Percentiles rank a stretch among this genome's conserved stretches.
Conservation (phyloP, 2,329 filamentous ascomycete species). For the Coleophoma cylindrospora region DNA sequence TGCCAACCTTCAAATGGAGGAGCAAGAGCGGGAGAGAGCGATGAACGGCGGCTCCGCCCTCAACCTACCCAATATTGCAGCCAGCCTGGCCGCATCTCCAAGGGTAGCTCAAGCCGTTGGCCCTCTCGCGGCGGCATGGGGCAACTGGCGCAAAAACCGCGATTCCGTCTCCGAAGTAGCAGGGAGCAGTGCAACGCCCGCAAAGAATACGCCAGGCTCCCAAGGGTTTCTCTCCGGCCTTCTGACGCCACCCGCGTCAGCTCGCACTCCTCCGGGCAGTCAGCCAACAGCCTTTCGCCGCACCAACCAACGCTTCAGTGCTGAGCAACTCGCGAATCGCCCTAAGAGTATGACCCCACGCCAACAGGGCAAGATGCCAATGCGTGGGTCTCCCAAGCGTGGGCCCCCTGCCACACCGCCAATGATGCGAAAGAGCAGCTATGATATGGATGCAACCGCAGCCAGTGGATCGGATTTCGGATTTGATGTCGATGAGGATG, state of each 20-base stretch:
- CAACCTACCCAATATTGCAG: conserved; percentile 70
- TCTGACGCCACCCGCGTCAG: conserved; percentile 80
- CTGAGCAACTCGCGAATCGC: conserved; percentile 38
- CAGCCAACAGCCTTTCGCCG: conserved; percentile 58
- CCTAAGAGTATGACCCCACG: conserved; percentile 26
- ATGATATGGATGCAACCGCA: conserved; percentile 56
- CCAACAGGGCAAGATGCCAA: conserved; percentile 34
- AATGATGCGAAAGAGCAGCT: conserved; percentile 53
- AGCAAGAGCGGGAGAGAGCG: conserved; percentile 86
- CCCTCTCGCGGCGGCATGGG: conserved; percentile 83
- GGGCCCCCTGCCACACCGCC: conserved; percentile 49
- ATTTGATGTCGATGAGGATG: conserved; percentile 30
- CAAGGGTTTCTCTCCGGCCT: conserved; percentile 70
- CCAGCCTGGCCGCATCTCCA: conserved; percentile 72
- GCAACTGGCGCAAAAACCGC: conserved; percentile 76
- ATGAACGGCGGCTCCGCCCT: conserved; percentile 64
- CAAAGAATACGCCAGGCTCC: conserved; percentile 33
- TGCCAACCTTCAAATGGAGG: conserved; percentile 96
- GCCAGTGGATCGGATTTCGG: conserved; percentile 49
- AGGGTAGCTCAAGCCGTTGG: conserved; percentile 79
- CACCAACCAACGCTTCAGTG: conserved; percentile 53
- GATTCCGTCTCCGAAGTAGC: conserved; percentile 17
- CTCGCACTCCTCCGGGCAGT: conserved; percentile 2
- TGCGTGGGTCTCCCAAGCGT: conserved; percentile 36
- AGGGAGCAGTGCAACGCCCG: conserved; percentile 14